Conservation (phyloP, 106 monocot species). For the Phalaenopsis aphrodite region DNA sequence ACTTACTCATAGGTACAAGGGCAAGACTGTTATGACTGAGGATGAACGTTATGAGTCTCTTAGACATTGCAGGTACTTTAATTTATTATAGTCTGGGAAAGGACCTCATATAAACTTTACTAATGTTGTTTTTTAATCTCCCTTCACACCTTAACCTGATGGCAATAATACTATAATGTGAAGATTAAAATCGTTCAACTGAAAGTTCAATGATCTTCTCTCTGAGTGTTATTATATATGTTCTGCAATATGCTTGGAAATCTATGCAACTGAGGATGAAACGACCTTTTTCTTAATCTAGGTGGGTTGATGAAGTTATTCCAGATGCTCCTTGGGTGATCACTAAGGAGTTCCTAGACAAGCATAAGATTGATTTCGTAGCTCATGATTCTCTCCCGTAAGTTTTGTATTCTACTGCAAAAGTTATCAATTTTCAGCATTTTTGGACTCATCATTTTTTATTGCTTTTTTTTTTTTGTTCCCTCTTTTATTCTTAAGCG, state of each 20-base stretch:
- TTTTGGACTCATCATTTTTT: background rate
- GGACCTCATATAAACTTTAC: background rate
- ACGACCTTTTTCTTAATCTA: conserved; percentile 7
- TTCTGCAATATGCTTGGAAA: background rate
- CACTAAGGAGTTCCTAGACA: conserved; percentile 56
- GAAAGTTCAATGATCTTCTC: too few relatives aligned
- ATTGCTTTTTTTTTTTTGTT: conserved; percentile 1
- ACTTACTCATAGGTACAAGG: conserved; percentile 78
- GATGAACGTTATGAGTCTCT: conserved; percentile 88
- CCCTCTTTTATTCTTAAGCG: background rate
- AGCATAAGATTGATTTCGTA: conserved; percentile 61
- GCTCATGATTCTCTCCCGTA: conserved; percentile 80
- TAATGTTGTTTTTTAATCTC: background rate
- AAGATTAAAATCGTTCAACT: too few relatives aligned
- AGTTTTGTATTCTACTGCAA: conserved; percentile 8
- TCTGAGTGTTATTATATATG: background rate
- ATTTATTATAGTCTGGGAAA: background rate
- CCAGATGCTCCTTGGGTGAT: conserved; percentile 75
- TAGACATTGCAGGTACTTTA: conserved; percentile 81
- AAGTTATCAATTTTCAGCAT: background rate
- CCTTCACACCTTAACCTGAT: background rate
- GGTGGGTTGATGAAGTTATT: conserved; percentile 79
- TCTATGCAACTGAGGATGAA: background rate
- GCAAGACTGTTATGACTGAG: conserved; percentile 95
- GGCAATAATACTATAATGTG: background rate